phyloP scores from a whole-genome alignment of 1,284 basidiomycete species.

The Leccinum fuscescens region DNA sequence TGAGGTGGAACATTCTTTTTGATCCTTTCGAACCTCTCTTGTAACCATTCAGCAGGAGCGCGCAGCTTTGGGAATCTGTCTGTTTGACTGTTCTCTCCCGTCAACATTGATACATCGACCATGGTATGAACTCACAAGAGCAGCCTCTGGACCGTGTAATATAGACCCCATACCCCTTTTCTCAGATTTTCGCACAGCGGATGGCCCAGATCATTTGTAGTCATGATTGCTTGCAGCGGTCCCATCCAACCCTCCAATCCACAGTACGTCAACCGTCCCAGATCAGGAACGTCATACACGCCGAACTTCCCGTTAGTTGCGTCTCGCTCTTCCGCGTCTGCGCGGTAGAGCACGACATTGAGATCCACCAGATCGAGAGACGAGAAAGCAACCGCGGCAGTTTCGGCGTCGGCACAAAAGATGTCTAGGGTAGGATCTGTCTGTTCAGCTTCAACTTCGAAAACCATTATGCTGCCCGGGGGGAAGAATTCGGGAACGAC shows the following conservation, averaged over 20 bases:
- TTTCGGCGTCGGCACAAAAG: conserved; percentile 66
- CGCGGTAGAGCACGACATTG: conserved; percentile 79
- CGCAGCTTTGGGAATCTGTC: conserved; percentile 65
- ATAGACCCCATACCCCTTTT: conserved; percentile 85
- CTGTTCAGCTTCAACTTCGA: conserved; percentile 77
- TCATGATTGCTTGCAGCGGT: conserved; percentile 77
- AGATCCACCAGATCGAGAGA: conserved; percentile 84
- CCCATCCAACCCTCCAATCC: conserved; percentile 97
- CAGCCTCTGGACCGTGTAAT: conserved; percentile 77
- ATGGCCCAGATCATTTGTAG: conserved; percentile 88
- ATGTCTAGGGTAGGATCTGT: conserved; percentile 65
- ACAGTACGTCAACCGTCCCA: conserved; percentile 80
- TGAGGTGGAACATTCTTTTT: conserved; percentile 75
- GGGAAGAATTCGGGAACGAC: conserved; percentile 84
- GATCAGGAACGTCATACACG: conserved; percentile 73
- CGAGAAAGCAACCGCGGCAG: conserved; percentile 69
- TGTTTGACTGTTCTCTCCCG: conserved; percentile 53
- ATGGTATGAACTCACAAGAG: conserved; percentile 53
- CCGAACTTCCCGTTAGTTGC: conserved; percentile 75
- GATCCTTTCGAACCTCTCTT: conserved; percentile 79
- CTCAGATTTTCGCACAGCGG: conserved; percentile 85
- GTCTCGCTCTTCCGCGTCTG: conserved; percentile 89
- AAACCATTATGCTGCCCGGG: conserved; percentile 89
- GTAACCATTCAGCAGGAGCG: conserved; percentile 78
- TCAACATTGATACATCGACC: not conserved